phyloP scores from a whole-genome alignment of 495 filamentous ascomycete species.

The Trichocladium antarcticum region DNA sequence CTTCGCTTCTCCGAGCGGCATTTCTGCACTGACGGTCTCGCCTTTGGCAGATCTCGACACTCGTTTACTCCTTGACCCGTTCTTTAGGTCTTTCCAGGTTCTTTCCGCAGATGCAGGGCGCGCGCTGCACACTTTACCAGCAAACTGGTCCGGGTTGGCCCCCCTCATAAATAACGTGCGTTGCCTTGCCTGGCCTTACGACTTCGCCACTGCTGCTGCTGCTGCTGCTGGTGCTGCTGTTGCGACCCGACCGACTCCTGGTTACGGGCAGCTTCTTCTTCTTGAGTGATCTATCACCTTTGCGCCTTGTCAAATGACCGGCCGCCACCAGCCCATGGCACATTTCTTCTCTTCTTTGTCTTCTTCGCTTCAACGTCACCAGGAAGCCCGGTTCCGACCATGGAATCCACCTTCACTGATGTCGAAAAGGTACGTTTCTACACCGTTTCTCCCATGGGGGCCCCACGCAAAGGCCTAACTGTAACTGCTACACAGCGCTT shows the following conservation, averaged over 20 bases:
- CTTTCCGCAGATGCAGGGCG: conserved; percentile 10
- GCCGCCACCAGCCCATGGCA: conserved; percentile 16
- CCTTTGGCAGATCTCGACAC: conserved; percentile 15
- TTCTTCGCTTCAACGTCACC: conserved; percentile 23
- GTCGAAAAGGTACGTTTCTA: conserved; percentile 37
- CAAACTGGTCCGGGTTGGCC: not conserved
- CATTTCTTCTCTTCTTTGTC: conserved; percentile 20
- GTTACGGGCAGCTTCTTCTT: conserved; percentile 21
- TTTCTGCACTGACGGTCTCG: conserved; percentile 17
- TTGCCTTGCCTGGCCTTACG: not conserved
- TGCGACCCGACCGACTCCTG: not conserved
- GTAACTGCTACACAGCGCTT: conserved; percentile 34
- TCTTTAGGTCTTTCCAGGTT: conserved; percentile 12
- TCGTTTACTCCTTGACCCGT: conserved; percentile 14
- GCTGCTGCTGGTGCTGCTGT: conserved; percentile 15
- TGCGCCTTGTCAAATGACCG: conserved; percentile 33
- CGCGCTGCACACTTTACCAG: conserved; percentile 7
- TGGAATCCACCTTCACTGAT: conserved; percentile 39
- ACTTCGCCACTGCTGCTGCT: conserved; percentile 27
- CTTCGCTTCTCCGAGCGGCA: conserved; percentile 17
- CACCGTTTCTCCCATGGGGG: conserved; percentile 1
- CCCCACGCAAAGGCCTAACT: conserved; percentile 7
- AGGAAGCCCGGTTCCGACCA: conserved; percentile 24
- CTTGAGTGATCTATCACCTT: conserved; percentile 18
- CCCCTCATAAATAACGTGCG: conserved; percentile 10